Evolutionary conservation across 495 filamentous ascomycete genomes (phyloP).

Genomic region (Symbiotaphrina buchneri): DNA sequence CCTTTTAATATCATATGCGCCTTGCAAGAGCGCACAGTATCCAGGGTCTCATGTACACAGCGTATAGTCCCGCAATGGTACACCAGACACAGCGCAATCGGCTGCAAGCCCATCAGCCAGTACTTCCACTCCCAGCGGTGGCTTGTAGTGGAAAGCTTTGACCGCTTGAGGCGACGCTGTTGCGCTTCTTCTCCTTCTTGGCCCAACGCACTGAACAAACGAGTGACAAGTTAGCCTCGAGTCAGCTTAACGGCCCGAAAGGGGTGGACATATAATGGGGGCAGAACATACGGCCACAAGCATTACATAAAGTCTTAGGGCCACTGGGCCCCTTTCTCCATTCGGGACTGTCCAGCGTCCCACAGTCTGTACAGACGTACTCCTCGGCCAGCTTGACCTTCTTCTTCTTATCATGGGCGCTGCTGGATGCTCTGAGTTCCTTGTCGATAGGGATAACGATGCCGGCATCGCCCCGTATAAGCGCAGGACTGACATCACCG

Average conservation of each 20-base stretch:
- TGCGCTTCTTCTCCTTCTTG: conserved; percentile 21
- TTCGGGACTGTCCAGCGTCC: conserved; percentile 38
- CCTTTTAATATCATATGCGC: too few species aligned
- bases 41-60: too few species aligned
- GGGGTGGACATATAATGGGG: not conserved
- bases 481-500: conserved; percentile 49
- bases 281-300: conserved; percentile 51
- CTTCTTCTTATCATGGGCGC: conserved; percentile 87
- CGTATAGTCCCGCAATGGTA: too few species aligned
- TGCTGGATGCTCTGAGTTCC: conserved; percentile 33
- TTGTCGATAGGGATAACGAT: conserved; percentile 64
- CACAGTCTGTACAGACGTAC: conserved; percentile 92
- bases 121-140: too few species aligned
- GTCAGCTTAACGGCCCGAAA: not conserved
- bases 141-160: too few species aligned
- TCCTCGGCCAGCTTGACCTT: conserved; percentile 79
- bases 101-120: too few species aligned
- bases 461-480: conserved; percentile 72
- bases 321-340: conserved; percentile 91
- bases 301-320: conserved; percentile 93
- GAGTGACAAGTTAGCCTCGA: not conserved
- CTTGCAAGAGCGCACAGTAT: too few species aligned
- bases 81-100: too few species aligned
- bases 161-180: too few species aligned
- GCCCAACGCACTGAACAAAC: conserved; percentile 16